Conservation (phyloP, 2,329 filamentous ascomycete genomes). For the Aaosphaeria arxii region DNA sequence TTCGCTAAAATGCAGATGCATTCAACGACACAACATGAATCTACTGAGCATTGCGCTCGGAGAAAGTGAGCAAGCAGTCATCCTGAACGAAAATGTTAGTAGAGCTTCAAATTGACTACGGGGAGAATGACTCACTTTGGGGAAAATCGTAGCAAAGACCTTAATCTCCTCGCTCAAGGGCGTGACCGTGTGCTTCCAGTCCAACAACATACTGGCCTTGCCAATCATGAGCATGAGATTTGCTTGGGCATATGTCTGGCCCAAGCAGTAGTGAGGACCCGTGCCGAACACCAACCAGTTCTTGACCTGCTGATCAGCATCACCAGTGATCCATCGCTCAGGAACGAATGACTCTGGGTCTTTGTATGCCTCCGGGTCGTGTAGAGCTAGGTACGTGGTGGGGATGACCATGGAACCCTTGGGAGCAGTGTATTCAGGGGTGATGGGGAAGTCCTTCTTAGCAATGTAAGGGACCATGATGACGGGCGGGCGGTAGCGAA, state of each 20-base stretch:
- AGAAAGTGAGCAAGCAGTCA: conserved; percentile 67
- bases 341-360: conserved; percentile 86
- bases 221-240: conserved; percentile 86
- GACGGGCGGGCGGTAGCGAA: conserved; percentile 86
- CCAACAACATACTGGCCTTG: conserved; percentile 77
- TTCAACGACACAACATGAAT: background rate
- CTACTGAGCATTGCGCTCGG: conserved; percentile 11
- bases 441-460: conserved; percentile 92
- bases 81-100: conserved; percentile 52
- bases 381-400: conserved; percentile 81
- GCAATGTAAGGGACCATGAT: conserved; percentile 92
- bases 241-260: conserved; percentile 82
- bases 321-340: conserved; percentile 84
- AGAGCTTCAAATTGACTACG: too few relatives aligned
- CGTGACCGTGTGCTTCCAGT: conserved; percentile 86
- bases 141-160: conserved; percentile 96
- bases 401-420: conserved; percentile 95
- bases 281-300: conserved; percentile 97
- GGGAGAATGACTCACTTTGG: conserved; percentile 65
- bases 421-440: conserved; percentile 77
- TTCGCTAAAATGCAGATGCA: background rate
- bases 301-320: conserved; percentile 86
- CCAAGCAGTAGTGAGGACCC: conserved; percentile 91
- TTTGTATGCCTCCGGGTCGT: conserved; percentile 86
- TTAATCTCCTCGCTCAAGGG: conserved; percentile 85